phyloP scores from a whole-genome alignment of 768 basidiomycete genomes.

The Xerocomellus chrysenteron region DNA sequence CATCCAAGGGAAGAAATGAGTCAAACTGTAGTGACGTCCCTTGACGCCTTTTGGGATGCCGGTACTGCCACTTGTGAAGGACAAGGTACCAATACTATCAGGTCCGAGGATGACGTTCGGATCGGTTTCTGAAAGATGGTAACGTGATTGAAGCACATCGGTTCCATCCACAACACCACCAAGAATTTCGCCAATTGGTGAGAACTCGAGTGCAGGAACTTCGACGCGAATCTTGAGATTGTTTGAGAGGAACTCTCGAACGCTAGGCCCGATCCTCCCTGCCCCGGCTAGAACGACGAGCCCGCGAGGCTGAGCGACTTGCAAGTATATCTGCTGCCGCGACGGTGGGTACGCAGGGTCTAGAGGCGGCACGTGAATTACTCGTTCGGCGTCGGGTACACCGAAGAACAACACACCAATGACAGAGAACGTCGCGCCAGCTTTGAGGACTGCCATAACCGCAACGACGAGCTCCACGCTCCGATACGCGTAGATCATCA shows the following conservation, averaged over 20 bases:
- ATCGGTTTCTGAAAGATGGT: constrained; percentile 60
- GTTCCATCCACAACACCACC: constrained; percentile 54
- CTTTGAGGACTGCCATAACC: constrained; percentile 94
- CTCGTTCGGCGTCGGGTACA: not conserved
- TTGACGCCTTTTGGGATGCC: constrained; percentile 98
- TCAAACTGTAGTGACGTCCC: constrained; percentile 92
- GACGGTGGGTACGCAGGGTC: constrained; percentile 97
- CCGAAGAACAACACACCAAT: constrained; percentile 61
- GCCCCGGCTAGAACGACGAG: constrained; percentile 90
- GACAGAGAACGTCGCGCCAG: constrained; percentile 95
- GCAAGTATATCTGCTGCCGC: constrained; percentile 88
- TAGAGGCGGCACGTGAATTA: constrained; percentile 29
- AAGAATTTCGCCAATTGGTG: constrained; percentile 56
- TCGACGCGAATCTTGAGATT: constrained; percentile 87
- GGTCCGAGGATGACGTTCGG: constrained; percentile 89
- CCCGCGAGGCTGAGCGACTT: constrained; percentile 89
- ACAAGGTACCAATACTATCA: constrained; percentile 90
- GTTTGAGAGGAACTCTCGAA: constrained; percentile 76
- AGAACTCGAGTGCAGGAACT: constrained; percentile 83
- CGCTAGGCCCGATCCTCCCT: constrained; percentile 73
- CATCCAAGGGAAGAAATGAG: constrained; percentile 99
- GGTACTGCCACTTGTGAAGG: constrained; percentile 96
- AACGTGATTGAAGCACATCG: constrained; percentile 63
- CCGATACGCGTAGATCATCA: constrained; percentile 96
- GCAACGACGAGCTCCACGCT: constrained; percentile 96